These are phyloP conservation scores for Catharanthus roseus DNA, from an alignment of 257 asterid genomes.

Conservation along the genomic window DNA sequence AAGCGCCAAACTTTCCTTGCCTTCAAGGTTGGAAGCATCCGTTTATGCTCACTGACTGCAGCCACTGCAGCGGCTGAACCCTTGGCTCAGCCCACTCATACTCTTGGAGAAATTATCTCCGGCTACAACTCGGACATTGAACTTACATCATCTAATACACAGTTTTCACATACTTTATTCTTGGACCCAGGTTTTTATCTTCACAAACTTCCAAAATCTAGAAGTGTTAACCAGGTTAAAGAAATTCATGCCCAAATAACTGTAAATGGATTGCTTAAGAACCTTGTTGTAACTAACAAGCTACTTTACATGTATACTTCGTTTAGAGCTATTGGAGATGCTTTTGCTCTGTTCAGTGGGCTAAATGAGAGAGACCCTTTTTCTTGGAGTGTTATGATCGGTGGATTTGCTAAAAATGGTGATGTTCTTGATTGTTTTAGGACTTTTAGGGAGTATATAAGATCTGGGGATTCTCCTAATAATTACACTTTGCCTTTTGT, in stretches of 20 bases:
- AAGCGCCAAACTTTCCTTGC: slow-evolving; percentile 13
- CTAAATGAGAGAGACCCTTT: slow-evolving; percentile 29
- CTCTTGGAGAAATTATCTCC: slow-evolving; percentile 5
- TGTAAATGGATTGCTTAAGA: slow-evolving; percentile 29
- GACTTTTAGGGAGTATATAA: slow-evolving; percentile 43
- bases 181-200: slow-evolving; percentile 24
- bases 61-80: slow-evolving; percentile 13
- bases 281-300: slow-evolving; percentile 31
- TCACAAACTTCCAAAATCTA: slow-evolving; percentile 23
- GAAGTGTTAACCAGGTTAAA: slow-evolving; percentile 19
- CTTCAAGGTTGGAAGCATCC: slow-evolving; percentile 14
- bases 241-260: slow-evolving; percentile 35
- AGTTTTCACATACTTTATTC: slow-evolving; percentile 10
- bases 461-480: slow-evolving; percentile 39
- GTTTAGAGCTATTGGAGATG: slow-evolving; percentile 28
- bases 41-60: slow-evolving; percentile 21
- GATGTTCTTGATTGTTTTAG: slow-evolving; percentile 32
- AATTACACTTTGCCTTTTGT: slow-evolving; percentile 46
- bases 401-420: slow-evolving; percentile 48
- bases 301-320: slow-evolving; percentile 32
- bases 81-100: slow-evolving; percentile 12
- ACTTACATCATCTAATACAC: slow-evolving; percentile 19
- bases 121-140: background rate
- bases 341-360: slow-evolving; percentile 34
- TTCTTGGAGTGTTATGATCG: slow-evolving; percentile 60